These are phyloP conservation scores for Rhododendron ferrugineum DNA, from an alignment of 148 eudicot genomes.

Conservation along the genomic window DNA sequence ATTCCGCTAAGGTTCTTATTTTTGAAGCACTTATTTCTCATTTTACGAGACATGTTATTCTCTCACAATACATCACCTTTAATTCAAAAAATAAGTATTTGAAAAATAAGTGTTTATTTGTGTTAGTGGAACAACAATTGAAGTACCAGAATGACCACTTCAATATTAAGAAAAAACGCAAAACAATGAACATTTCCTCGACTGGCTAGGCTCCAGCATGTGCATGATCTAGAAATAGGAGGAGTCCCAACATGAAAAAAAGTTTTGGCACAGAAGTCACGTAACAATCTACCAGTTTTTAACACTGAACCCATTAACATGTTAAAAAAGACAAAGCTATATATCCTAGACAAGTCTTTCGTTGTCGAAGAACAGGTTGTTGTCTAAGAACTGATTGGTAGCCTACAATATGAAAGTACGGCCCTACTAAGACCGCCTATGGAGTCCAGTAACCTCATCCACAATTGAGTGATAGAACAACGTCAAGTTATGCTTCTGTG, in stretches of 20 bases:
- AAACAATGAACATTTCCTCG: neutral
- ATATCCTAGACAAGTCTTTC: neutral
- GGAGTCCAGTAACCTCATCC: neutral
- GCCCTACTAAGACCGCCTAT: neutral
- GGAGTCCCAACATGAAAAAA: too few species aligned
- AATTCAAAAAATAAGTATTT: too few species aligned
- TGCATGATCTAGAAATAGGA: neutral
- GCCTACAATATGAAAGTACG: neutral
- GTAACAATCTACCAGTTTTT: neutral
- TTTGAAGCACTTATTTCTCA: too few species aligned
- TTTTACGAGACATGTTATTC: too few species aligned
- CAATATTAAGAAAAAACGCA: neutral
- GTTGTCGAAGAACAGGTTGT: neutral
- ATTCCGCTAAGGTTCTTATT: too few species aligned
- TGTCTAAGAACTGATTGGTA: slow-evolving; percentile 1
- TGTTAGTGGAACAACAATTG: neutral
- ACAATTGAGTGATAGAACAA: neutral
- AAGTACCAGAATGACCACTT: neutral
- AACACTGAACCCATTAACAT: neutral
- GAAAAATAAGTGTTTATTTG: too few species aligned
- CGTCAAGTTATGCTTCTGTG: neutral
- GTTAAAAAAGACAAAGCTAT: neutral
- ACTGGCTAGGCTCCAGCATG: neutral
- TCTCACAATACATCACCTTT: too few species aligned
- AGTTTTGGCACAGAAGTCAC: neutral